These are phyloP conservation scores for Lodderomyces theae DNA, from an alignment of 1,139 yeast genomes.

Conservation along the genomic window DNA sequence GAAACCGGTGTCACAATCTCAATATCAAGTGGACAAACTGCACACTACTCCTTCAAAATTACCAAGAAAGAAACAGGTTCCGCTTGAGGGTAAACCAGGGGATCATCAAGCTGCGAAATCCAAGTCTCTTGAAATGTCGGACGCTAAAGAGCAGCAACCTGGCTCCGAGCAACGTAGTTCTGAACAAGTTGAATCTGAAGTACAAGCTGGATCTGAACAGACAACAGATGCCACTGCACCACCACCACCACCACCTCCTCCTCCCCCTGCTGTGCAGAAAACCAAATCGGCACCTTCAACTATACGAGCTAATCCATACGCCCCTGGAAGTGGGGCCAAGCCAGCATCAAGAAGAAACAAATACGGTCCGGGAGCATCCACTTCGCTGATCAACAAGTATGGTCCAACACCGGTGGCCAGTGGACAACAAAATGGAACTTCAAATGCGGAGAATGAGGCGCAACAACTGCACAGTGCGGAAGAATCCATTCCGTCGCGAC, in stretches of 20 bases:
- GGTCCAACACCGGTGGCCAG: slow-evolving; percentile 7
- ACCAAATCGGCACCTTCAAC: slow-evolving; percentile 6
- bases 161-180: neutral
- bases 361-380: slow-evolving; percentile 24
- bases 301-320: slow-evolving; percentile 38
- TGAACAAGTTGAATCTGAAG: slow-evolving; percentile 5
- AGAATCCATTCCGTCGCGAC: too few relatives aligned
- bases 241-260: too few relatives aligned
- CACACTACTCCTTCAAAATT: neutral
- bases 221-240: too few relatives aligned
- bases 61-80: slow-evolving; percentile 4
- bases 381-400: slow-evolving; percentile 10
- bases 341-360: slow-evolving; percentile 19
- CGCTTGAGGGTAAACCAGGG: too few relatives aligned
- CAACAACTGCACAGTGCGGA: too few relatives aligned
- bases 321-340: slow-evolving; percentile 28
- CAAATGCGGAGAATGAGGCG: neutral
- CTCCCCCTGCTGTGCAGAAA: neutral
- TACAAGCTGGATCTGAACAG: slow-evolving; percentile 8
- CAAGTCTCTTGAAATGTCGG: neutral
- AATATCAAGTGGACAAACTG: neutral
- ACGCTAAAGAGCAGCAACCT: neutral
- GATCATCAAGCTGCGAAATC: neutral
- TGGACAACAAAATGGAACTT: neutral
- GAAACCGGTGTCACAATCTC: slow-evolving; percentile 4